A percentile compares a stretch with the other conserved stretches of the same genome.
Conservation (phyloP, 176 grass and related monocot species). For the Phyllostachys edulis region DNA sequence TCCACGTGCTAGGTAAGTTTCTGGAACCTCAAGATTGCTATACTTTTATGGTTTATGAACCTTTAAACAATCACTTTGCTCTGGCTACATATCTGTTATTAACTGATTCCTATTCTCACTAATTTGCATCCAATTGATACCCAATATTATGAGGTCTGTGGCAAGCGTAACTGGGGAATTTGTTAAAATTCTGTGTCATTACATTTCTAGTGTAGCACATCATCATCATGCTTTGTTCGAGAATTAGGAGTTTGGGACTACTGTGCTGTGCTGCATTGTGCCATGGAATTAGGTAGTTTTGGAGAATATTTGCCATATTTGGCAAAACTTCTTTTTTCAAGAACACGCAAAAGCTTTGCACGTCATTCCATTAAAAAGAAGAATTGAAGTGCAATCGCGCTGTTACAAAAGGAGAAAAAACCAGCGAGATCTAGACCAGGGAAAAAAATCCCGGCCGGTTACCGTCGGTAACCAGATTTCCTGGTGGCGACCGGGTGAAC, state of each 20-base stretch:
- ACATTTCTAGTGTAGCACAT: background rate
- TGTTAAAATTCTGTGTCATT: conserved; percentile 13
- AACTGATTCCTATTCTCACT: conserved; percentile 3
- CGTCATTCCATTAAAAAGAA: too few species aligned
- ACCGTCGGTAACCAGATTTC: too few species aligned
- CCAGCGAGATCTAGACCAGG: too few species aligned
- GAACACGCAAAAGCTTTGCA: too few species aligned
- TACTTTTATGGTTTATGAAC: conserved; percentile 22
- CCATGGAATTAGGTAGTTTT: background rate
- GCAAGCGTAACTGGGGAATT: background rate
- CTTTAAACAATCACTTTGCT: conserved; percentile 12
- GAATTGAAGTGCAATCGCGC: too few species aligned
- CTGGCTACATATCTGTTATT: background rate
- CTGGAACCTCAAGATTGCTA: conserved; percentile 17
- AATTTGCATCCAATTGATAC: background rate
- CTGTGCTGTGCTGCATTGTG: conserved; percentile 1
- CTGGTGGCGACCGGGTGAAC: too few species aligned
- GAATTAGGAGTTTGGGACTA: background rate
- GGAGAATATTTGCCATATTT: conserved; percentile 20
- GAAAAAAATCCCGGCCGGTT: too few species aligned
- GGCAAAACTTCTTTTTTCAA: too few species aligned
- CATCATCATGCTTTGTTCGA: background rate
- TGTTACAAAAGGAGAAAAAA: too few species aligned
- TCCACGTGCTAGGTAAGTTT: conserved; percentile 71
- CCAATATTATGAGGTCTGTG: conserved; percentile 28